A percentile compares a stretch with the other conserved stretches of the same genome.
Evolutionary conservation across 345 rosid genomes (phyloP).

Genomic region (Gossypium ekmanianum): DNA sequence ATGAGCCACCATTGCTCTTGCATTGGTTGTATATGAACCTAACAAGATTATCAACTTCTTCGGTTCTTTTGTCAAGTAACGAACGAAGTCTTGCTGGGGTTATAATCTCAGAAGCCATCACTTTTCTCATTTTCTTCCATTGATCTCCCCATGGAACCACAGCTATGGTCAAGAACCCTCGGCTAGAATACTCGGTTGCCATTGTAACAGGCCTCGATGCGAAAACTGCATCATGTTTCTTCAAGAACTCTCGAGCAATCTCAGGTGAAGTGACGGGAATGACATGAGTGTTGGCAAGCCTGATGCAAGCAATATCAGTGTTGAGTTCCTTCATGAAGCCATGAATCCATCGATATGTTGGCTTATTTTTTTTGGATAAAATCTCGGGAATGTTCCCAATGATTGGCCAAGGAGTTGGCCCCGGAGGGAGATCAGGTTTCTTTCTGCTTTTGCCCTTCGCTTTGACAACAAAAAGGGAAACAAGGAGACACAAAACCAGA

Average conservation of each 20-base stretch:
- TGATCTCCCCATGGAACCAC: slow-evolving; percentile 27
- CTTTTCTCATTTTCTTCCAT: slow-evolving; percentile 45
- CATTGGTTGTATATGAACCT: slow-evolving; percentile 33
- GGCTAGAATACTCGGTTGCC: slow-evolving; percentile 8
- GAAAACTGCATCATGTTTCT: slow-evolving; percentile 31
- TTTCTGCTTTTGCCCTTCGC: background rate
- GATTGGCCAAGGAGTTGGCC: slow-evolving; percentile 36
- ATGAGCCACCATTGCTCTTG: slow-evolving; percentile 5
- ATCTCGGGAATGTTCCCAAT: slow-evolving; percentile 31
- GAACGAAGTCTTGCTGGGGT: slow-evolving; percentile 21
- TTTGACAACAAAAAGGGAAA: background rate
- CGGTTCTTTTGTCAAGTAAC: slow-evolving; percentile 31
- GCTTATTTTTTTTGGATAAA: slow-evolving; percentile 23
- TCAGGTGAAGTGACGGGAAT: slow-evolving; percentile 30
- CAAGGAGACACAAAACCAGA: background rate
- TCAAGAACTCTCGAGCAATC: slow-evolving; percentile 38
- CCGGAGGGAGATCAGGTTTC: background rate
- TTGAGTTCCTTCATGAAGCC: slow-evolving; percentile 23
- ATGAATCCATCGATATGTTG: slow-evolving; percentile 25
- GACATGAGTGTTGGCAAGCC: slow-evolving; percentile 27
- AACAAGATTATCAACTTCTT: slow-evolving; percentile 46
- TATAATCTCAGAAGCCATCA: slow-evolving; percentile 27
- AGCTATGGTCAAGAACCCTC: slow-evolving; percentile 19
- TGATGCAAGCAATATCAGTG: slow-evolving; percentile 38
- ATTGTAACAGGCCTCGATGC: slow-evolving; percentile 26